Evolutionary conservation across 768 basidiomycete genomes (phyloP), one percentile per base, ranked within the genome.

Genomic region (Amanita pallidorosea): DNA sequence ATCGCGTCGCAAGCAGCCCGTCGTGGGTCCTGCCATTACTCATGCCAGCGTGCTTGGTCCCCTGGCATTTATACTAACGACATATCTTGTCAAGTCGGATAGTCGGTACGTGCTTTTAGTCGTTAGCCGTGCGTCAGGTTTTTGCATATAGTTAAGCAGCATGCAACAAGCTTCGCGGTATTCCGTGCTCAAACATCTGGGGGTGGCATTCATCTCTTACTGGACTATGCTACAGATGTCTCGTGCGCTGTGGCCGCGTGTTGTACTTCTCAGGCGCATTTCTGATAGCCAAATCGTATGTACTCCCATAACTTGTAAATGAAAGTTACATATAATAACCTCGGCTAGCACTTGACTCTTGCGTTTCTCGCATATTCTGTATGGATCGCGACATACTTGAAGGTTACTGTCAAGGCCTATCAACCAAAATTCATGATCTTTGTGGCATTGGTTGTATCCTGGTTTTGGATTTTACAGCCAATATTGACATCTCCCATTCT

Each of bases 11-110:
- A 67, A 66, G 22, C 70, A 76, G 55, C 74, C 80, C 12, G 52
- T 80, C 12, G 64, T 71, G 57, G 86, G 86, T 0, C 75, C 86
- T 9, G 69, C 77, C 13, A 55, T 76, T 5, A 76, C 82, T 2
- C 87, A 89, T 65, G 58, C 67, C 7, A 46, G 61, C 25, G 76
- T 82, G 11, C 64, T 88, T 23, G 72, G 69, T 12, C 85, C 86
- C 1, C 61, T 86, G 44, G 62, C 77, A 22, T 77, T 73, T 52
- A 55, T 79, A 20, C 70, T 77, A 17, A 68, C 74, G 11, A 72
- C 73, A 8, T 62, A 78, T 41, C 70, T 75, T 27, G 66, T 69
- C n/a, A 56, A 20, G 55, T 34, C 33, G 31, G 18, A 20, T 45
- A n/a, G n/a, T 44, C 52, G 34, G 62, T 63, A 49, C 18, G 59